phyloP scores from a whole-genome alignment of 1,284 basidiomycete genomes.

The Trametes versicolor region DNA sequence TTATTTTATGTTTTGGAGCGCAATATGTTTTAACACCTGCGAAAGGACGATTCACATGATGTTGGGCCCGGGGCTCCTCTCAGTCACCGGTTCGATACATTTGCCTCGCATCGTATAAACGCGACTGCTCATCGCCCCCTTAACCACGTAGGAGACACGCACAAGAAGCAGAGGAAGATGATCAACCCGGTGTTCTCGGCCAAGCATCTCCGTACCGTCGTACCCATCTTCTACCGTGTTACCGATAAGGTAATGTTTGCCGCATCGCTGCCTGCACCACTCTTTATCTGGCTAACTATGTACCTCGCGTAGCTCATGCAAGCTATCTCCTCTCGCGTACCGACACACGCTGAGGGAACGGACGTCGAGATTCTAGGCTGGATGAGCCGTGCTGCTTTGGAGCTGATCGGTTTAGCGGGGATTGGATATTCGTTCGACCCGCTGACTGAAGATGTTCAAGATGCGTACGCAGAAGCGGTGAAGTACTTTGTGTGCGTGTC shows the following conservation, averaged over 20 bases:
- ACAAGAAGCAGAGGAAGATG: slow-evolving; percentile 30
- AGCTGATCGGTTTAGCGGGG: slow-evolving; percentile 50
- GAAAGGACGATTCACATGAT: slow-evolving; percentile 19
- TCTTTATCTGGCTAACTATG: no score
- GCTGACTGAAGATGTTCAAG: slow-evolving; percentile 34
- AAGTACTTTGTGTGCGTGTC: neutral
- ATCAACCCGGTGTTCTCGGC: slow-evolving; percentile 25
- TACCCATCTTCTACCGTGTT: slow-evolving; percentile 27
- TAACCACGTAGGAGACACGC: slow-evolving; percentile 14
- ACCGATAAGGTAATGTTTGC: slow-evolving; percentile 18
- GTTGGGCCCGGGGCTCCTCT: slow-evolving; percentile 19
- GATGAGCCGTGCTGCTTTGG: slow-evolving; percentile 49
- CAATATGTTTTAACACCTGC: no score
- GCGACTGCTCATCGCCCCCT: neutral
- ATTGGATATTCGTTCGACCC: slow-evolving; percentile 43
- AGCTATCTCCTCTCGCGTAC: slow-evolving; percentile 35
- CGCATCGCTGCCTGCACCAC: neutral
- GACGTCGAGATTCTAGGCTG: slow-evolving; percentile 48
- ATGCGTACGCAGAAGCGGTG: slow-evolving; percentile 17
- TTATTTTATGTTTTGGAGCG: no score
- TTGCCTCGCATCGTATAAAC: neutral
- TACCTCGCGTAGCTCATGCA: slow-evolving; percentile 29
- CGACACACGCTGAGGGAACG: slow-evolving; percentile 10
- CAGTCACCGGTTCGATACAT: slow-evolving; percentile 13
- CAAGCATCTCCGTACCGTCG: slow-evolving; percentile 21